Conservation (phyloP, 371 early-diverging fungal species). For the Mortierella polycephala region DNA sequence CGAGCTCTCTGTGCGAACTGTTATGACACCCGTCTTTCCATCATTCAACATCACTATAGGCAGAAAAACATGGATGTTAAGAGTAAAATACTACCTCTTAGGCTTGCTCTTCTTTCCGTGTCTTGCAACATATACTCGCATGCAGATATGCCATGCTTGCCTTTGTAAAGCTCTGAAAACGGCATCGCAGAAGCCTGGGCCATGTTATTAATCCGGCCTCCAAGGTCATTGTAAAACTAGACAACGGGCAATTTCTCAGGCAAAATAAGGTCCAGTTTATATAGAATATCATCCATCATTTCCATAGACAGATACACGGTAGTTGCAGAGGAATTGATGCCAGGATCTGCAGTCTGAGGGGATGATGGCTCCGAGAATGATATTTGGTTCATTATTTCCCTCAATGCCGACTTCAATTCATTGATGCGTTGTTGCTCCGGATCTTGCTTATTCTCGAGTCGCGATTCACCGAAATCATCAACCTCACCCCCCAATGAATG, state of each 20-base stretch:
- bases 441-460: conserved; percentile 21
- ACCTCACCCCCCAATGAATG: neutral
- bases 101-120: neutral
- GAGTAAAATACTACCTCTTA: neutral
- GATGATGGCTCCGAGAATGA: neutral
- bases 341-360: neutral
- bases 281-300: conserved; percentile 18
- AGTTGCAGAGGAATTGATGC: neutral
- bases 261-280: conserved; percentile 14
- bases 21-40: conserved; percentile 29
- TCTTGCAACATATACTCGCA: conserved; percentile 3
- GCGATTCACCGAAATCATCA: neutral
- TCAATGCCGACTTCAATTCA: conserved; percentile 3
- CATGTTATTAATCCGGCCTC: conserved; percentile 14
- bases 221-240: conserved; percentile 28
- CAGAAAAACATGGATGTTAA: neutral
- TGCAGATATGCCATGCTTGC: conserved; percentile 25
- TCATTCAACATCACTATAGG: conserved; percentile 23
- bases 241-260: conserved; percentile 19
- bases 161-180: conserved; percentile 16
- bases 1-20: conserved; percentile 22
- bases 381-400: conserved; percentile 1
- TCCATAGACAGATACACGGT: neutral
- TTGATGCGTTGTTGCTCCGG: conserved; percentile 4
- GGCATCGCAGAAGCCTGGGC: neutral